A percentile compares a stretch with the other conserved stretches of the same genome.
phyloP scores from a whole-genome alignment of 2,329 filamentous ascomycete genomes.

The Colletotrichum paranaense region DNA sequence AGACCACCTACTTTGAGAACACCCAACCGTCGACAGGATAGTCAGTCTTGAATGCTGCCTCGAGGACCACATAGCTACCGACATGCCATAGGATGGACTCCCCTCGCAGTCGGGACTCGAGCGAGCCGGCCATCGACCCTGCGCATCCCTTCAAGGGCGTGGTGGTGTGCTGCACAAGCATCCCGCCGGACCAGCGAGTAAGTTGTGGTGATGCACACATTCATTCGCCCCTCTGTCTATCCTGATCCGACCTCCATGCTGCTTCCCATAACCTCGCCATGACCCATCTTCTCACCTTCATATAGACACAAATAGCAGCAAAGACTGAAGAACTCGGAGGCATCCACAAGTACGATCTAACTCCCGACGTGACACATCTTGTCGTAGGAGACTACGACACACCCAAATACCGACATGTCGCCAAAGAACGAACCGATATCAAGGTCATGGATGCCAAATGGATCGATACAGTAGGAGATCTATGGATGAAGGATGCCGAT shows the following conservation, averaged over 20 bases:
- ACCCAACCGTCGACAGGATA: not conserved
- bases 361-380: constrained; percentile 95
- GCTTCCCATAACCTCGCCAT: not conserved
- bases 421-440: constrained; percentile 87
- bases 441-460: constrained; percentile 84
- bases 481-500: constrained; percentile 84
- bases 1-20: not conserved
- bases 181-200: constrained; percentile 83
- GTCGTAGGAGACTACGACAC: constrained; percentile 91
- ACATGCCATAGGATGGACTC: constrained; percentile 33
- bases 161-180: constrained; percentile 88
- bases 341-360: constrained; percentile 88
- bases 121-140: constrained; percentile 58
- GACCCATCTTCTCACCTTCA: not conserved
- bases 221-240: not conserved
- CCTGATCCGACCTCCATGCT: not conserved
- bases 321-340: constrained; percentile 87
- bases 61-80: not conserved
- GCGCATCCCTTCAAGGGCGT: constrained; percentile 76
- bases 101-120: constrained; percentile 29
- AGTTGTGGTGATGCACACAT: constrained; percentile 42
- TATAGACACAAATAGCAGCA: constrained; percentile 66
- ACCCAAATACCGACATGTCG: constrained; percentile 95
- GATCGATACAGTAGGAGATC: constrained; percentile 81
- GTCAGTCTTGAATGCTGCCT: not conserved